Evolutionary conservation across 2,329 filamentous ascomycete species (phyloP).

Genomic region (Aspergillus sojae): DNA sequence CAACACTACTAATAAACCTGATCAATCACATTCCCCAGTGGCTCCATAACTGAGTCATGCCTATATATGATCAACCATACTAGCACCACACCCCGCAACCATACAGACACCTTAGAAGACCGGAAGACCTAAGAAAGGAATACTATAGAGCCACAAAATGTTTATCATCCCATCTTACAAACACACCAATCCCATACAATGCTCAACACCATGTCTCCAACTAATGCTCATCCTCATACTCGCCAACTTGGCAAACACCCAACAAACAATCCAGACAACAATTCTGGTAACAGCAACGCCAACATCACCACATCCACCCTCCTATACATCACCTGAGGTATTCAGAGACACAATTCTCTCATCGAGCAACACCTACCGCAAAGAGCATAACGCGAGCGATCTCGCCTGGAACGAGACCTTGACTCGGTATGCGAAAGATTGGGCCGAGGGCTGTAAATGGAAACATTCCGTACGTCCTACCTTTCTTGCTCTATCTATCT

Average conservation of each 20-base stretch:
- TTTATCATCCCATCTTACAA: not conserved
- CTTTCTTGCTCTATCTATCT: not conserved
- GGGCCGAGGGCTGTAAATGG: conserved; percentile 49
- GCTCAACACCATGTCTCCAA: not conserved
- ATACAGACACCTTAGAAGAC: not conserved
- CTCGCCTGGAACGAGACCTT: conserved; percentile 69
- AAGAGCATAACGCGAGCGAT: conserved; percentile 60
- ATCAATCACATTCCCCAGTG: not conserved
- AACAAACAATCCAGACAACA: conserved; percentile 20
- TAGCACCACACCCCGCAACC: not conserved
- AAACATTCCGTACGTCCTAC: conserved; percentile 39
- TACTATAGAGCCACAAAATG: not conserved
- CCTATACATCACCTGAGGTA: conserved; percentile 45
- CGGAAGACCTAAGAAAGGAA: not conserved
- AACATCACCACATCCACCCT: conserved; percentile 32
- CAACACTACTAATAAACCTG: not conserved
- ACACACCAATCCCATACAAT: not conserved
- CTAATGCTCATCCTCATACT: conserved; percentile 6
- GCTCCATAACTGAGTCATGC: not conserved
- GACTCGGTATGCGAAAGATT: conserved; percentile 57
- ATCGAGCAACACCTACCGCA: conserved; percentile 68
- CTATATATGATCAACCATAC: not conserved
- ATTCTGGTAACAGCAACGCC: conserved; percentile 29
- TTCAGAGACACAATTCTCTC: conserved; percentile 62
- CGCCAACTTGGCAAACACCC: conserved; percentile 9